Evolutionary conservation across 345 rosid genomes (phyloP).

Genomic region (Salix caprea): DNA sequence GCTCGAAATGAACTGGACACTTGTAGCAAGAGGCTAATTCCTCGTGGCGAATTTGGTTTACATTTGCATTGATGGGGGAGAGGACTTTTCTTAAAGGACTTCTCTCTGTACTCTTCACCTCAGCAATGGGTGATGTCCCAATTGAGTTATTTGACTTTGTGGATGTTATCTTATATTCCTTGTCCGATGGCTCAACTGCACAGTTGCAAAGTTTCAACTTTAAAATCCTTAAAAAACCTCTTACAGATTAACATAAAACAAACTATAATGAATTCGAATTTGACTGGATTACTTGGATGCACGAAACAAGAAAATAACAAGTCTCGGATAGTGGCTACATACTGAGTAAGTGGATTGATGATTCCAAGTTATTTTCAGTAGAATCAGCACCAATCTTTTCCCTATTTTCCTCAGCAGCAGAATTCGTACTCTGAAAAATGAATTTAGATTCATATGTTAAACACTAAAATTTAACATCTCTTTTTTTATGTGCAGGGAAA

Average conservation of each 20-base stretch:
- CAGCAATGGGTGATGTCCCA: constrained; percentile 22
- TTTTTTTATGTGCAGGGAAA: background rate
- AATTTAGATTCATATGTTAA: background rate
- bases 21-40: constrained; percentile 17
- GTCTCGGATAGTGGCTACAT: background rate
- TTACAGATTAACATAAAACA: background rate
- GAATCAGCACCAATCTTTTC: constrained; percentile 13
- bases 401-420: constrained; percentile 21
- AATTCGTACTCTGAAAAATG: constrained; percentile 31
- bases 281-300: background rate
- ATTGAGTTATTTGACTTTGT: background rate
- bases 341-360: constrained; percentile 36
- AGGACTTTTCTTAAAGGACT: constrained; percentile 59
- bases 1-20: constrained; percentile 22
- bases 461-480: background rate
- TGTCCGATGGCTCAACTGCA: constrained; percentile 24
- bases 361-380: constrained; percentile 11
- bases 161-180: constrained; percentile 14
- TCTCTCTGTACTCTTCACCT: constrained; percentile 17
- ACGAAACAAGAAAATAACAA: background rate
- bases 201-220: background rate
- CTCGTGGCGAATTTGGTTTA: constrained; percentile 19
- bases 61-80: constrained; percentile 50
- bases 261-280: background rate
- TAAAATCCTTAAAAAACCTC: background rate